phyloP scores from a whole-genome alignment of 495 filamentous ascomycete genomes.

The Apiosordaria backusii region DNA sequence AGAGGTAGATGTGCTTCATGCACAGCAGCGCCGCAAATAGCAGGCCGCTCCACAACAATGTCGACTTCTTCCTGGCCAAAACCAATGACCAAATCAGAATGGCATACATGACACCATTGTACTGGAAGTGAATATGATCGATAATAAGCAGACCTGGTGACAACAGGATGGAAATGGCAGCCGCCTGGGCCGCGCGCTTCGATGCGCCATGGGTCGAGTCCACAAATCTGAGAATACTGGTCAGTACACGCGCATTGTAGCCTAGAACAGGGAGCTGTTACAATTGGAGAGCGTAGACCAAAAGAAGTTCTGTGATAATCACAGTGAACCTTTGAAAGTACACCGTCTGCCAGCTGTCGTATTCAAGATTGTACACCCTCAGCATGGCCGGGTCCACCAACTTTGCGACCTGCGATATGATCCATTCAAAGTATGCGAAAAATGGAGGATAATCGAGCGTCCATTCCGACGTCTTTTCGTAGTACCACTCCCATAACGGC shows the following conservation, averaged over 20 bases:
- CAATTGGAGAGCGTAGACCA: constrained; percentile 81
- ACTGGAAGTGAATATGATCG: constrained; percentile 99
- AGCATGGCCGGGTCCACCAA: constrained; percentile 80
- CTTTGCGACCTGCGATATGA: constrained; percentile 75
- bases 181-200: constrained; percentile 78
- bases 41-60: constrained; percentile 71
- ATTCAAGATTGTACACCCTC: constrained; percentile 70
- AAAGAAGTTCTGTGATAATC: constrained; percentile 77
- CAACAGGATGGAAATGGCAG: constrained; percentile 83
- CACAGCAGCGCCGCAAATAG: constrained; percentile 82
- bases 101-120: constrained; percentile 96
- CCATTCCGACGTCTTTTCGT: constrained; percentile 96
- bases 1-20: constrained; percentile 97
- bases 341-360: constrained; percentile 86
- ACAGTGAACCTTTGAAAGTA: constrained; percentile 91
- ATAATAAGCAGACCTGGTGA: constrained; percentile 94
- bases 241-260: background rate
- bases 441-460: constrained; percentile 98
- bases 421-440: constrained; percentile 96
- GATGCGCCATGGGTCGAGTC: constrained; percentile 58
- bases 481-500: constrained; percentile 89
- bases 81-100: constrained; percentile 82
- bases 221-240: constrained; percentile 57
- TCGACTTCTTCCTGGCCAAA: constrained; percentile 70
- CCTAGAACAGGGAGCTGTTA: constrained; percentile 30